Percentiles rank a stretch among this genome's conserved stretches.
phyloP scores from a whole-genome alignment of 345 rosid genomes.

The Euphorbia tirucalli region DNA sequence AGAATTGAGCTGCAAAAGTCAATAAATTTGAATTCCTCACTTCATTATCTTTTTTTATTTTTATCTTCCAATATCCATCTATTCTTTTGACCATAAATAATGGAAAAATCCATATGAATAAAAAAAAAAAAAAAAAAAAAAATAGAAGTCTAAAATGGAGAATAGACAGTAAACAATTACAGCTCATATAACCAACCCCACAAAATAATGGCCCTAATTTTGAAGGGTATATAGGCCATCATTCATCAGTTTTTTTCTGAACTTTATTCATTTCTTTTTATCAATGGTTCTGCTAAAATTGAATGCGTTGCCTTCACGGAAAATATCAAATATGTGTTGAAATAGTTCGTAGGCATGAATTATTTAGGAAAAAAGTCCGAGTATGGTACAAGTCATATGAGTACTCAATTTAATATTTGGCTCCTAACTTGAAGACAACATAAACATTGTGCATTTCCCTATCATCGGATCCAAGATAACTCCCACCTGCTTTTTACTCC shows the following conservation, averaged over 20 bases:
- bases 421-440: conserved; percentile 11
- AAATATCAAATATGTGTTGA: no score
- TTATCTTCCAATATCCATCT: no score
- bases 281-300: not conserved
- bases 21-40: not conserved
- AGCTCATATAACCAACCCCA: not conserved
- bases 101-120: no score
- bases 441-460: conserved; percentile 3
- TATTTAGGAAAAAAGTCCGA: not conserved
- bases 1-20: not conserved
- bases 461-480: conserved; percentile 13
- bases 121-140: no score
- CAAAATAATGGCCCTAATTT: not conserved
- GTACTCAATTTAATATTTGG: conserved; percentile 10
- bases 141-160: no score
- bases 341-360: not conserved
- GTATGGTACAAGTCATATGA: not conserved
- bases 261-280: no score
- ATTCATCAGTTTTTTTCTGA: not conserved
- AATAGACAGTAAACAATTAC: no score
- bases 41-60: not conserved
- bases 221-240: not conserved
- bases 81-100: not conserved
- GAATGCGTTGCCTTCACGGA: conserved; percentile 1
- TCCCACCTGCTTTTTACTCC: no score